Evolutionary conservation across 2,329 filamentous ascomycete species (phyloP), one percentile per base, ranked within the genome.

Genomic region (Alternaria triticina): DNA sequence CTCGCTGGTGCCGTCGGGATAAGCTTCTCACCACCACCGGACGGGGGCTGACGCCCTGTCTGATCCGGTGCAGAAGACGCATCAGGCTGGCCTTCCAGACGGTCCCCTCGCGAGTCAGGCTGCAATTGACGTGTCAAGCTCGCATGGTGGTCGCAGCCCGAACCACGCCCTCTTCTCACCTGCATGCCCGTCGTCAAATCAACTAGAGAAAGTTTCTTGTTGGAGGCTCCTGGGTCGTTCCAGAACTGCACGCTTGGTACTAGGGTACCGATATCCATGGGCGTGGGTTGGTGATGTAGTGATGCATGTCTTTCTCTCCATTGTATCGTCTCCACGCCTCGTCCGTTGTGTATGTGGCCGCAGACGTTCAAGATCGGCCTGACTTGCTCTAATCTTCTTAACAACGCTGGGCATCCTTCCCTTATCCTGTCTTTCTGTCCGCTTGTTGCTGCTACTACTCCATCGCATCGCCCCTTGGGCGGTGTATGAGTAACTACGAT

Each of bases 401-500:
- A 79, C 13, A 94, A 82, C 13, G 82, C 83, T 68, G 87, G 84
- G 71, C 91, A 94, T 2, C 91, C 91, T 23, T 80, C 79, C 64
- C 66, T 64, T 40, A 40, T 40, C 15, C 65, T 62, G 36, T 74
- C 72, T 59, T 78, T 77, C 20, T 45, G 60, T 22, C 47, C 20
- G 6, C 30, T 13, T 6, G 20, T 36, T 23, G 20, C 51, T 25
- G 40, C 23, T 13, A 60, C 56, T 46, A 73, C 75, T 11, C 57
- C 59, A 66, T 93, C 90, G 64, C 86, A 83, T 72, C 91, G 87
- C 1, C 81, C 84, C 63, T 81, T 83, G 0, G 90, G 85, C 12
- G 91, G 91, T 0, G 89, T 90, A 74, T 94, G 91, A 3, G 90
- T 92, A 27, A 94, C 82, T 1, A 93, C 82, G 44, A 94, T 83